phyloP scores from a whole-genome alignment of 2,329 filamentous ascomycete species.

The Cladophialophora psammophila region DNA sequence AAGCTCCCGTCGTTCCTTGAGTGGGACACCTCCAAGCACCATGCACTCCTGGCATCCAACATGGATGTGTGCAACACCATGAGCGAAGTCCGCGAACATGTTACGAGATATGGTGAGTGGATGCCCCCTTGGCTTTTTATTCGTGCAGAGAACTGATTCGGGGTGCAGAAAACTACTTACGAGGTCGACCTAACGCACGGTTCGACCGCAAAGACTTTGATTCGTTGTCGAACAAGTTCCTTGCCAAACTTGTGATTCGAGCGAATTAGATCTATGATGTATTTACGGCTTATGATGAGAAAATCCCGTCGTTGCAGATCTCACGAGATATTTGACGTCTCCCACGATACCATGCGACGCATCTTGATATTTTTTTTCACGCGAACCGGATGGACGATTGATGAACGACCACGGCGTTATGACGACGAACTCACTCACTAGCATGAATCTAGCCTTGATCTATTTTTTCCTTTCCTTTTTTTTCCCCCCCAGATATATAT shows the following conservation, averaged over 20 bases:
- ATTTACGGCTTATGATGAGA: constrained; percentile 28
- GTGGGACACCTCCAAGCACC: constrained; percentile 92
- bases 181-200: constrained; percentile 77
- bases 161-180: constrained; percentile 79
- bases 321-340: constrained; percentile 33
- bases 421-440: constrained; percentile 25
- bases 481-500: constrained; percentile 7
- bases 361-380: constrained; percentile 29
- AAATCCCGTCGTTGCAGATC: constrained; percentile 26
- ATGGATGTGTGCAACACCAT: constrained; percentile 90
- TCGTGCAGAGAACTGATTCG: constrained; percentile 2
- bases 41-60: constrained; percentile 89
- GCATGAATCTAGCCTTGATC: constrained; percentile 15
- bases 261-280: constrained; percentile 53
- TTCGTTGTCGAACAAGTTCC: constrained; percentile 94
- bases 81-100: constrained; percentile 92
- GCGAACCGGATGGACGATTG: constrained; percentile 33
- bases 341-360: constrained; percentile 30
- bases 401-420: constrained; percentile 31
- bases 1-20: constrained; percentile 92
- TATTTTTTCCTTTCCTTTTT: constrained; percentile 4
- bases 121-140: neutral
- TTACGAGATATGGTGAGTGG: constrained; percentile 87
- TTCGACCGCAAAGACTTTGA: constrained; percentile 95
- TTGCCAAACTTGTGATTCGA: constrained; percentile 94